These are phyloP conservation scores for Heritiera littoralis DNA, from an alignment of 345 rosid genomes.

Conservation along the genomic window DNA sequence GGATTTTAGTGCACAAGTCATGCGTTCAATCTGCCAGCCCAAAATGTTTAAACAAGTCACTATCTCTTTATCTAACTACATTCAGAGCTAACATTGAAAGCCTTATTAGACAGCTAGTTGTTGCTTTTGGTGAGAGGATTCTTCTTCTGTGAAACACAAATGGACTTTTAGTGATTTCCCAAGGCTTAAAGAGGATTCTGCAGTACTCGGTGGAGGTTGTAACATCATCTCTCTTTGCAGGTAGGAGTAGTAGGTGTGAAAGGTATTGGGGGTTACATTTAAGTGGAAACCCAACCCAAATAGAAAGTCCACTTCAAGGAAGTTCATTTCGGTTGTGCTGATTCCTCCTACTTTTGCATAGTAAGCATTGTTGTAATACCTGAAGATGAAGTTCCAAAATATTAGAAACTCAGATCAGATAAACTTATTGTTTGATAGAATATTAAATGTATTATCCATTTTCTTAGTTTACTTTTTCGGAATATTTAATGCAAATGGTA, in stretches of 20 bases:
- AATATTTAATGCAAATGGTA: background rate
- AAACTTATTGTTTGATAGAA: background rate
- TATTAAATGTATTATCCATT: background rate
- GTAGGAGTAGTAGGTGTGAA: constrained; percentile 62
- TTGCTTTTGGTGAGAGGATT: constrained; percentile 65
- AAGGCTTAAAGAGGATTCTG: constrained; percentile 33
- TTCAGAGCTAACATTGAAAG: background rate
- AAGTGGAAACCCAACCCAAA: constrained; percentile 79
- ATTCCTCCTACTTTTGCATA: constrained; percentile 95
- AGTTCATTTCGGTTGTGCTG: constrained; percentile 82
- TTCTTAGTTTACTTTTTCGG: background rate
- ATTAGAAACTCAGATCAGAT: background rate
- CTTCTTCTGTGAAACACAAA: constrained; percentile 64
- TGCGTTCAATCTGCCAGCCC: constrained; percentile 21
- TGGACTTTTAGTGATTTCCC: constrained; percentile 39
- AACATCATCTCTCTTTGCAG: constrained; percentile 68
- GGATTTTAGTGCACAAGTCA: constrained; percentile 20
- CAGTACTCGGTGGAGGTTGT: constrained; percentile 36
- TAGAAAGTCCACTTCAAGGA: constrained; percentile 78
- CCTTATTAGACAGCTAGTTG: constrained; percentile 62
- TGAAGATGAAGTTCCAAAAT: constrained; percentile 15
- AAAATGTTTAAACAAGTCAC: constrained; percentile 22
- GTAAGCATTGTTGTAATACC: constrained; percentile 87
- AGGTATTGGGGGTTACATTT: constrained; percentile 78
- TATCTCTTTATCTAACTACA: constrained; percentile 36